A percentile compares a stretch with the other conserved stretches of the same genome.
phyloP scores from a whole-genome alignment of 768 basidiomycete species.

The Rhodocollybia butyracea region DNA sequence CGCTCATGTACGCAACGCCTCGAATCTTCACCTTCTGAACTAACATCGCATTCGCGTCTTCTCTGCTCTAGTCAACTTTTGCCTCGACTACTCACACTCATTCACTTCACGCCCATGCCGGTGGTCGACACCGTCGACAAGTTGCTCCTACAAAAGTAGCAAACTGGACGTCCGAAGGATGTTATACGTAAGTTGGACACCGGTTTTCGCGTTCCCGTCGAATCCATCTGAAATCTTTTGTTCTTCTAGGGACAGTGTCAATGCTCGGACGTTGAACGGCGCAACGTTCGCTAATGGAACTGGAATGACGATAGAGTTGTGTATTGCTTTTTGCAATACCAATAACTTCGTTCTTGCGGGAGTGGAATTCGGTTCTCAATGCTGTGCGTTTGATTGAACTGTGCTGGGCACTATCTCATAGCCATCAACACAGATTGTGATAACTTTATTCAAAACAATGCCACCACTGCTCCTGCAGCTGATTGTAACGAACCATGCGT shows the following conservation, averaged over 20 bases:
- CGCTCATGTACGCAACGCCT: constrained; percentile 33
- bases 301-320: constrained; percentile 59
- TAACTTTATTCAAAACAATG: constrained; percentile 45
- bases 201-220: neutral
- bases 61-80: constrained; percentile 19
- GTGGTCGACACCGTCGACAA: constrained; percentile 32
- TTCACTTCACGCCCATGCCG: constrained; percentile 13
- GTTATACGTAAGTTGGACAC: constrained; percentile 47
- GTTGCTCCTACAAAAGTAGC: constrained; percentile 41
- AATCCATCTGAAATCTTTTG: constrained; percentile 3
- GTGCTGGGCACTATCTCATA: neutral
- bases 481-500: constrained; percentile 64
- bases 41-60: neutral
- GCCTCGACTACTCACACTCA: constrained; percentile 24
- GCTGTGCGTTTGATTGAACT: constrained; percentile 41
- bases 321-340: constrained; percentile 45
- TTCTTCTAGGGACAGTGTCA: constrained; percentile 48
- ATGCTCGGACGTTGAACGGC: constrained; percentile 55
- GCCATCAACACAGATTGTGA: constrained; percentile 55
- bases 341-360: constrained; percentile 62
- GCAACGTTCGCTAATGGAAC: constrained; percentile 40
- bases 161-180: constrained; percentile 57
- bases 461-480: constrained; percentile 37
- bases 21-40: constrained; percentile 3
- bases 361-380: constrained; percentile 60